Percentiles rank a stretch among this genome's conserved stretches.
Conservation (phyloP, 768 basidiomycete genomes). For the Termitomyces sp. region DNA sequence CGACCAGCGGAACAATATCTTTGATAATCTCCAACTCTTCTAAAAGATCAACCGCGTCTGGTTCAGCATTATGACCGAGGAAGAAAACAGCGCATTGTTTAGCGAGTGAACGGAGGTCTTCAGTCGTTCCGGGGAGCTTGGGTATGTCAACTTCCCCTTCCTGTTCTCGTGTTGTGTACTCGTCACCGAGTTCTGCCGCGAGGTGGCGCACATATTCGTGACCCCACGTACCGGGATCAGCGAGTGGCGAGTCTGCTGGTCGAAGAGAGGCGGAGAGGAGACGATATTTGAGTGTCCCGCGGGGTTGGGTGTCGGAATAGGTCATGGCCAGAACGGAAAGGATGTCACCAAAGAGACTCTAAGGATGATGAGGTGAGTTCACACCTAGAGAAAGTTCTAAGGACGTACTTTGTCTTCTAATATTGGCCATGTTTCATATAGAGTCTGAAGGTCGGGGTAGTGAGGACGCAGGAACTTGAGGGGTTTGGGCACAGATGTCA, state of each 20-base stretch:
- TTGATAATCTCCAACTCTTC: constrained; percentile 90
- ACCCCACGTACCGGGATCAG: constrained; percentile 96
- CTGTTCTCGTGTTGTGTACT: constrained; percentile 70
- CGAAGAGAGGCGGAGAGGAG: constrained; percentile 72
- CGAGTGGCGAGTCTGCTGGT: constrained; percentile 57
- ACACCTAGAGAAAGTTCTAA: not conserved
- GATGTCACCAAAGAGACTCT: constrained; percentile 96
- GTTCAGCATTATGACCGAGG: constrained; percentile 91
- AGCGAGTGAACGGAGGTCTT: constrained; percentile 73
- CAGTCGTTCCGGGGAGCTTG: constrained; percentile 52
- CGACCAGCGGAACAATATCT: constrained; percentile 71
- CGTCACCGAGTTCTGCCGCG: constrained; percentile 93
- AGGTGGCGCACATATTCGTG: constrained; percentile 98
- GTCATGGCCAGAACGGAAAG: constrained; percentile 99
- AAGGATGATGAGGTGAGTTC: constrained; percentile 7
- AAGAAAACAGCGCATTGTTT: constrained; percentile 87
- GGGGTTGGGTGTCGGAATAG: constrained; percentile 95
- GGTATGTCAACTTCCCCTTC: constrained; percentile 17
- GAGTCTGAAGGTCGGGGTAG: constrained; percentile 77
- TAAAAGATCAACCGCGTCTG: constrained; percentile 93
- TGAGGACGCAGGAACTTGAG: constrained; percentile 96
- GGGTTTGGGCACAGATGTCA: constrained; percentile 99
- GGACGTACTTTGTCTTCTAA: constrained; percentile 69
- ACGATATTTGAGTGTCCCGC: constrained; percentile 92
- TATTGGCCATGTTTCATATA: constrained; percentile 77